Evolutionary conservation across 768 basidiomycete genomes (phyloP), one percentile per base, ranked within the genome.

Genomic region (Saitozyma sp.): DNA sequence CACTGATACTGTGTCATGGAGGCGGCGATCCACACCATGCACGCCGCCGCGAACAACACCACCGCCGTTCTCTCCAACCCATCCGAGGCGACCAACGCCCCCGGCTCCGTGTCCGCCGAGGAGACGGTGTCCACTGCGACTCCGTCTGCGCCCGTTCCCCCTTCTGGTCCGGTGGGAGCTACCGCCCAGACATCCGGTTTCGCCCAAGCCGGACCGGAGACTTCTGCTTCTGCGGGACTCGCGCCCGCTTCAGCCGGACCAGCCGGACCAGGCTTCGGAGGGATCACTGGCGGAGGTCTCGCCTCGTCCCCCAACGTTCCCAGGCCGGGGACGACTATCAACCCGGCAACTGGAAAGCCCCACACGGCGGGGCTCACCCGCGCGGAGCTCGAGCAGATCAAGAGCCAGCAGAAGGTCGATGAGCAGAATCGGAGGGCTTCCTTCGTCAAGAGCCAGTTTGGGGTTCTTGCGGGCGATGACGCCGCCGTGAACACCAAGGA

Each of bases 221-320:
- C 29, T 29, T 29, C 29, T 29, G 29, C 29, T 29, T 29, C 29
- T 29, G 29, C 29, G 29, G 29, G 29, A 29, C 2, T 29, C 29
- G 29, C 29, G 29, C 29, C 29, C 29, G 29, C 29, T 29, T 5
- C 29, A 29, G 29, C 2, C 5, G 29, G 29, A 29, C 29, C 29
- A 29, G 46, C 16, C 37, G 56, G 43, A n/a, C 54, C 20, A 13
- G 20, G 11, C 43, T 41, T 38, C 19, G 64, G 56, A 6, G 53
- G 38, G 50, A 17, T 17, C n/a, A 17, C 13, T 46, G 67, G 61
- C 42, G 71, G 74, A 10, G 74, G 74, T 19, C 54, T 76, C 14
- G 69, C 56, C 1, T 67, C 71, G 4, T 69, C 67, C 4, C 68
- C 72, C 13, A 66, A 69, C 46, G 74, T 73, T 13, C 74, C 74